These are phyloP conservation scores for Phytophthora hibernalis DNA, from an alignment of 352 stramenopile species.

Conservation along the genomic window DNA sequence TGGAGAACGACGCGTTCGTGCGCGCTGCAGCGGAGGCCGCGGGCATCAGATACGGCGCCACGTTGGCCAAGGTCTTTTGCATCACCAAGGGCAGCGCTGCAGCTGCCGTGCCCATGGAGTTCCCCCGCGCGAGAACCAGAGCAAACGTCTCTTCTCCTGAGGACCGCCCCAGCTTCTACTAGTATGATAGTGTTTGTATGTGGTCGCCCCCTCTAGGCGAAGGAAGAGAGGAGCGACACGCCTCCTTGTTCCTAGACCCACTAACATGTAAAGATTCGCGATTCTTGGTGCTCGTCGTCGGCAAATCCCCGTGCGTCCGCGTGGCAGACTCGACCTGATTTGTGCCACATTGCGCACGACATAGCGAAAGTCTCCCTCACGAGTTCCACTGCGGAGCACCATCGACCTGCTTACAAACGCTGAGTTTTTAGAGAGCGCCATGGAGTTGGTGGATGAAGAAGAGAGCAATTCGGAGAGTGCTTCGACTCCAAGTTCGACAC, in stretches of 20 bases:
- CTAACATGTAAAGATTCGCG: constrained; percentile 28
- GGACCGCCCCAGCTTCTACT: constrained; percentile 10
- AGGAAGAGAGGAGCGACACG: constrained; percentile 7
- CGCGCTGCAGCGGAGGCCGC: constrained; percentile 35
- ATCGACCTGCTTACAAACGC: not conserved
- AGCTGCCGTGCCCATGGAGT: constrained; percentile 45
- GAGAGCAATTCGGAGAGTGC: not conserved
- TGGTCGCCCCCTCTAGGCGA: constrained; percentile 11
- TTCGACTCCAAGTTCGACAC: no score
- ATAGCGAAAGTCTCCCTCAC: not conserved
- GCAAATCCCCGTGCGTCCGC: constrained; percentile 14
- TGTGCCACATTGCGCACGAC: not conserved
- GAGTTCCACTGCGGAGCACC: not conserved
- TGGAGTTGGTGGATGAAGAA: not conserved
- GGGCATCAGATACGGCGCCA: constrained; percentile 20
- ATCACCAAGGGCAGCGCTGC: constrained; percentile 39
- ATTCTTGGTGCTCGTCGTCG: not conserved
- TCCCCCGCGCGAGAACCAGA: constrained; percentile 44
- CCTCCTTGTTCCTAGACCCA: constrained; percentile 17
- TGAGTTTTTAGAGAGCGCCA: not conserved
- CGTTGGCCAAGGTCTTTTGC: constrained; percentile 48
- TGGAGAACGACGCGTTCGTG: constrained; percentile 52
- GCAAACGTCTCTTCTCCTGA: constrained; percentile 45
- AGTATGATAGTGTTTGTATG: constrained; percentile 40
- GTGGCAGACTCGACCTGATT: not conserved